Conservation (phyloP, 805 yeast species). For the Komagataella mondaviorum region DNA sequence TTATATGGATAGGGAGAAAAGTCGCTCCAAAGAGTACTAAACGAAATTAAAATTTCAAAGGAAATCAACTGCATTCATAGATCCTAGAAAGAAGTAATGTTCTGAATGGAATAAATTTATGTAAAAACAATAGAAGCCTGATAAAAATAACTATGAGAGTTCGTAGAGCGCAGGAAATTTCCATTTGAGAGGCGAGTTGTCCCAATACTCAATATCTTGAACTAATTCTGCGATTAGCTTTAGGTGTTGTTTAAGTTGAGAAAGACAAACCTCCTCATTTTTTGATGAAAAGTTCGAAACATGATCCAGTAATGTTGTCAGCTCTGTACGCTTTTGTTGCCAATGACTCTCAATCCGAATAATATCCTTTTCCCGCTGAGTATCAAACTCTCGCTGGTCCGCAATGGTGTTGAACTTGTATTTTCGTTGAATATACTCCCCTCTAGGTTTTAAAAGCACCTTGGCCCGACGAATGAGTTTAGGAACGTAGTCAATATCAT, state of each 20-base stretch:
- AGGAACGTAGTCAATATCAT: background rate
- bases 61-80: background rate
- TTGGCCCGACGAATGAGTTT: background rate
- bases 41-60: background rate
- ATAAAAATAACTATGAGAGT: background rate
- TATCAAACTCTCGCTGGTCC: background rate
- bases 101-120: background rate
- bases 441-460: background rate
- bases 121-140: background rate
- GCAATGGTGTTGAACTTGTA: background rate
- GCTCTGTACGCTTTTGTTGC: background rate
- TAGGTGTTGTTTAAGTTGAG: background rate
- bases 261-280: background rate
- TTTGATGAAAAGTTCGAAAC: background rate
- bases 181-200: conserved; percentile 8
- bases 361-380: background rate
- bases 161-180: conserved; percentile 8
- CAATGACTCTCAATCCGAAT: background rate
- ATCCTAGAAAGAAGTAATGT: background rate
- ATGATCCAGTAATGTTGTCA: background rate
- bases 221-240: background rate
- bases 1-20: conserved; percentile 42
- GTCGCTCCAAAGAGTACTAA: conserved; percentile 3
- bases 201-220: conserved; percentile 1
- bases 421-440: background rate